phyloP scores from a whole-genome alignment of 352 stramenopile genomes.

The Pythium angustatum region DNA sequence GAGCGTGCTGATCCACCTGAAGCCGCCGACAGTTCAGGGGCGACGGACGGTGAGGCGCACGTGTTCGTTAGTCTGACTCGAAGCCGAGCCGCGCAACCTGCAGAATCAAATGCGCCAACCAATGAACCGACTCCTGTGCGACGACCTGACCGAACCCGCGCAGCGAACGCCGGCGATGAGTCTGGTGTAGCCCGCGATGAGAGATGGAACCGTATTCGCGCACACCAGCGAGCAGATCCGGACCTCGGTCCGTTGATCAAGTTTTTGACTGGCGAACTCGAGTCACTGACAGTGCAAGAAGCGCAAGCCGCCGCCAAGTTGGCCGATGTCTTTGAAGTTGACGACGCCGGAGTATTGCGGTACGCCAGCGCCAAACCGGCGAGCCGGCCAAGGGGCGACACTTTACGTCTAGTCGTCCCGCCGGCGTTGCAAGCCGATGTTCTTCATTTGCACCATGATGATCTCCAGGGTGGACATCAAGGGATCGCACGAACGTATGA shows the following conservation, averaged over 20 bases:
- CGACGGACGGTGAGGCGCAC: neutral
- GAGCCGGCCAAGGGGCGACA: constrained; percentile 2
- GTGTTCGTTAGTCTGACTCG: neutral
- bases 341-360: neutral
- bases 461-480: constrained; percentile 12
- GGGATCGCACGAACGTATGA: constrained; percentile 21
- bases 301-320: neutral
- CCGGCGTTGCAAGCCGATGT: constrained; percentile 4
- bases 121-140: too few species aligned
- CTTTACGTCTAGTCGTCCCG: constrained; percentile 15
- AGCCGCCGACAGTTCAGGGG: neutral
- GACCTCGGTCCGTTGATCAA: neutral
- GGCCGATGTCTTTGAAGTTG: constrained; percentile 3
- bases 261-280: neutral
- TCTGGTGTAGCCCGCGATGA: neutral
- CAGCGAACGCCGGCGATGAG: neutral
- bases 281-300: neutral
- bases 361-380: neutral
- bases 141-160: neutral
- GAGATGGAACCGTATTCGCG: constrained; percentile 2
- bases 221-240: constrained; percentile 4
- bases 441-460: constrained; percentile 8
- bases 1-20: neutral
- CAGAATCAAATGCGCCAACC: too few species aligned
- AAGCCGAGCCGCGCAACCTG: neutral